These are phyloP conservation scores for Saccharomycopsis olivae DNA, from an alignment of 805 yeast genomes.

Conservation along the genomic window DNA sequence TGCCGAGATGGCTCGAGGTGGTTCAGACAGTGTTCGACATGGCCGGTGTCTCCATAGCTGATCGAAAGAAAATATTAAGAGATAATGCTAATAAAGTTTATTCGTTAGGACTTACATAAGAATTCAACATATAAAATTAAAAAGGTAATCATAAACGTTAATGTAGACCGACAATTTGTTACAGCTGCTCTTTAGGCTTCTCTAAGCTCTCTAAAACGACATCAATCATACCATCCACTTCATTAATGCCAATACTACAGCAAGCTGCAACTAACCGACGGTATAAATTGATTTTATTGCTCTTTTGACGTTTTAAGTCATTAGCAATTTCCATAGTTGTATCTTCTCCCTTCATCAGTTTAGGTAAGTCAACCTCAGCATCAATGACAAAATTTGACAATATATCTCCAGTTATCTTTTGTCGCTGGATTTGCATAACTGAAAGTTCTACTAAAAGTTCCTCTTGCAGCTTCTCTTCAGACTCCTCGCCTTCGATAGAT, in stretches of 20 bases:
- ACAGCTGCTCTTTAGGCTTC: too few species aligned
- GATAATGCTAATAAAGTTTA: too few species aligned
- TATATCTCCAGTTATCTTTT: constrained; percentile 27
- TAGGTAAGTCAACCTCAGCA: constrained; percentile 3
- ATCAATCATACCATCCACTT: constrained; percentile 45
- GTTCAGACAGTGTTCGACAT: too few species aligned
- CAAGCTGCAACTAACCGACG: constrained; percentile 57
- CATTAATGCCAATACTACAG: constrained; percentile 55
- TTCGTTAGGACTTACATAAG: too few species aligned
- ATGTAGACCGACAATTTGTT: too few species aligned
- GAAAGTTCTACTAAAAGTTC: constrained; percentile 25
- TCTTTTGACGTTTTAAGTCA: constrained; percentile 21
- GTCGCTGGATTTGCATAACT: constrained; percentile 33
- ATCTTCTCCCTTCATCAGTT: not conserved
- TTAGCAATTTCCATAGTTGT: not conserved
- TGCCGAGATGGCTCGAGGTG: too few species aligned
- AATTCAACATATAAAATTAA: too few species aligned
- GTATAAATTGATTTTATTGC: constrained; percentile 52
- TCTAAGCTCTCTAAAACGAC: constrained; percentile 2
- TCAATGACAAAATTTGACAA: constrained; percentile 24
- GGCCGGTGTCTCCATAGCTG: too few species aligned
- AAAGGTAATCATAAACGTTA: too few species aligned
- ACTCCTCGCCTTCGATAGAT: not conserved
- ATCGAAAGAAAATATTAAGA: too few species aligned
- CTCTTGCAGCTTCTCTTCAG: not conserved